These are phyloP conservation scores for Lenwebbia sp. DNA, from an alignment of 345 rosid species.

Conservation along the genomic window DNA sequence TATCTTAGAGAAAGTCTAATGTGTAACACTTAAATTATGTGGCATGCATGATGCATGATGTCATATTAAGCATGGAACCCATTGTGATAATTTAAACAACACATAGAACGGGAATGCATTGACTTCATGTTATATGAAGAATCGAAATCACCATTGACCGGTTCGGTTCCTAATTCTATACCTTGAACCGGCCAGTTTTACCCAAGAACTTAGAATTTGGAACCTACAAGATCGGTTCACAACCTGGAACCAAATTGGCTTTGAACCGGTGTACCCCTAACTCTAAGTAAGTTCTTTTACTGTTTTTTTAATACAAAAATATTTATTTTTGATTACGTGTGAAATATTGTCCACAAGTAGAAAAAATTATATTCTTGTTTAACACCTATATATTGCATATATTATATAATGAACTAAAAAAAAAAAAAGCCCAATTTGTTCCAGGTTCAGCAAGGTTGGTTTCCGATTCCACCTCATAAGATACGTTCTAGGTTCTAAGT, in stretches of 20 bases:
- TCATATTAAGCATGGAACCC: background rate
- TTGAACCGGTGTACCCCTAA: background rate
- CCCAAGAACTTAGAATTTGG: background rate
- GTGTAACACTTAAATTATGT: background rate
- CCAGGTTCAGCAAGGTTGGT: accelerated
- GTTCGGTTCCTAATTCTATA: background rate
- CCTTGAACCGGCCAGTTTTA: background rate
- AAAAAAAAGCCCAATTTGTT: accelerated
- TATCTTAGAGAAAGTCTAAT: background rate
- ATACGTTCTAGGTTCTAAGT: background rate
- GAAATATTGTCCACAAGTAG: background rate
- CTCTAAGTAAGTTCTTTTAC: background rate
- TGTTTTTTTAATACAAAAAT: background rate
- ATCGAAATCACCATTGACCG: background rate
- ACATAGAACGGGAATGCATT: background rate
- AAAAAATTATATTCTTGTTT: background rate
- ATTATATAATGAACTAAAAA: background rate
- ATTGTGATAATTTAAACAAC: background rate
- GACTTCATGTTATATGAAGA: background rate
- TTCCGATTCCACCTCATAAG: background rate
- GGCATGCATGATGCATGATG: background rate
- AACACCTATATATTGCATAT: accelerated
- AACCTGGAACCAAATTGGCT: background rate
- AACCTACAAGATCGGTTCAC: background rate
- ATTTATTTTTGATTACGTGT: background rate